Percentiles rank a stretch among this genome's conserved stretches.
Conservation (phyloP, 176 grass and related monocot species). For the Themeda triandra region DNA sequence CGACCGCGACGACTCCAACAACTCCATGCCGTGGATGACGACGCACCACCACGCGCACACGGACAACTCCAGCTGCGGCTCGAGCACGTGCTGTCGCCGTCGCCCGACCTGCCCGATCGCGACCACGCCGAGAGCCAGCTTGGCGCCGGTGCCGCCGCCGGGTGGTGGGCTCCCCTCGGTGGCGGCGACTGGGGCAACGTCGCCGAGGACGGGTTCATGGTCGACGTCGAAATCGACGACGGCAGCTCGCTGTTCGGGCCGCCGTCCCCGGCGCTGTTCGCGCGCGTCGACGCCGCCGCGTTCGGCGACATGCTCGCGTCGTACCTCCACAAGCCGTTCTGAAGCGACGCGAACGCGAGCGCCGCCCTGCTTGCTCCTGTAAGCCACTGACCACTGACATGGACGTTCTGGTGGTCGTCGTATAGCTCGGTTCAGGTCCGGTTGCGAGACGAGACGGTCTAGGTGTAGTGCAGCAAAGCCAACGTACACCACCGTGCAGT, state of each 20-base stretch:
- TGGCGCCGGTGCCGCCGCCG: background rate
- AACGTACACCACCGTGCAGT: background rate
- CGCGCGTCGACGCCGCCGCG: constrained; percentile 28
- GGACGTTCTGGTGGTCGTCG: background rate
- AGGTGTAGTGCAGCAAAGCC: background rate
- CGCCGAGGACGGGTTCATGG: constrained; percentile 23
- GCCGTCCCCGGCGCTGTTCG: constrained; percentile 26
- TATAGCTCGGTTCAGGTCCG: background rate
- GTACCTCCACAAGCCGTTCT: constrained; percentile 61
- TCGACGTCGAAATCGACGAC: constrained; percentile 10
- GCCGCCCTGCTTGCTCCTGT: no score
- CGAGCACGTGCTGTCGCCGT: constrained; percentile 65
- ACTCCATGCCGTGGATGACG: constrained; percentile 28
- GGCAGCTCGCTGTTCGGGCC: constrained; percentile 16
- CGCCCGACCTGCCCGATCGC: constrained; percentile 62
- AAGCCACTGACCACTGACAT: no score
- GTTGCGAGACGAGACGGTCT: background rate
- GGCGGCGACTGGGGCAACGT: constrained; percentile 14
- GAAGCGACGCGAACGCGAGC: no score
- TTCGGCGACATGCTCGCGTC: constrained; percentile 50
- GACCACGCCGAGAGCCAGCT: constrained; percentile 69
- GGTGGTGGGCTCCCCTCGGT: background rate
- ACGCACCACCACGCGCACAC: background rate
- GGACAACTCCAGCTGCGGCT: constrained; percentile 44
- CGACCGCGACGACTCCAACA: constrained; percentile 40